These are phyloP conservation scores for Taxillus chinensis DNA, from an alignment of 164 flowering plant genomes.

Conservation along the genomic window DNA sequence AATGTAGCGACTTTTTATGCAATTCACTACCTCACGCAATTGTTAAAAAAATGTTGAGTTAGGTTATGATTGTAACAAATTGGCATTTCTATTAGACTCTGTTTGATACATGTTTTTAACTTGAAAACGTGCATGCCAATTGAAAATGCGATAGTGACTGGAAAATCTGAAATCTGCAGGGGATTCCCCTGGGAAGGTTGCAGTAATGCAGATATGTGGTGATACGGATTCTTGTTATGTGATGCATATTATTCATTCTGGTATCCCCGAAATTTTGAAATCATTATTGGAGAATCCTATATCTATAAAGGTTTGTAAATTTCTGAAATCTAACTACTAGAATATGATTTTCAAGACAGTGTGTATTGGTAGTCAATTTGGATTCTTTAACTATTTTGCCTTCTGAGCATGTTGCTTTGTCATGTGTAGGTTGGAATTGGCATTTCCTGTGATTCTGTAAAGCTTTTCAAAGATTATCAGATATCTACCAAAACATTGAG, in stretches of 20 bases:
- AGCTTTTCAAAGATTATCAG: slow-evolving; percentile 52
- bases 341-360: too few species aligned
- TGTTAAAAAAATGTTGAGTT: too few species aligned
- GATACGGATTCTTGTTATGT: slow-evolving; percentile 50
- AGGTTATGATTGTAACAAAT: too few species aligned
- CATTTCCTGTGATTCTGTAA: slow-evolving; percentile 54
- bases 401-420: slow-evolving; percentile 3
- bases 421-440: slow-evolving; percentile 63
- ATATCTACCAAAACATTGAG: slow-evolving; percentile 37
- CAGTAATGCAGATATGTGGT: slow-evolving; percentile 81
- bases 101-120: too few species aligned
- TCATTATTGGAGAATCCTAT: slow-evolving; percentile 58
- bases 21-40: too few species aligned
- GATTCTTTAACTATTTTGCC: neutral
- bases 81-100: too few species aligned
- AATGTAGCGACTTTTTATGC: too few species aligned
- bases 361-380: too few species aligned
- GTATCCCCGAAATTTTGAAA: slow-evolving; percentile 53
- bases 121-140: too few species aligned
- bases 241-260: slow-evolving; percentile 81
- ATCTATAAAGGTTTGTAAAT: slow-evolving; percentile 37
- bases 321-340: neutral
- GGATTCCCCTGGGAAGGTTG: slow-evolving; percentile 48
- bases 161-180: slow-evolving; percentile 32
- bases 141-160: too few species aligned